phyloP scores from a whole-genome alignment of 306 rosid species.

The peach (Prunus persica) region Prunus_persica_NCBIv2 NC_034012.1:1256501-1257000 shows the following conservation, averaged over 20 bases:
- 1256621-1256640: background rate
- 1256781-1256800: slow-evolving; percentile 89
- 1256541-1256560: background rate
- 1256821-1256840: slow-evolving; percentile 67
- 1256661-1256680: background rate
- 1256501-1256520: slow-evolving; percentile 81
- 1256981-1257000: slow-evolving; percentile 47
- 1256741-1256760: slow-evolving; percentile 8
- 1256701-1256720: background rate
- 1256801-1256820: slow-evolving; percentile 89
- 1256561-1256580: background rate
- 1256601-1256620: background rate
- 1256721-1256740: slow-evolving; percentile 9
- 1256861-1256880: slow-evolving; percentile 15
- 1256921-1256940: background rate
- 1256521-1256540: slow-evolving; percentile 47
- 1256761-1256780: slow-evolving; percentile 75
- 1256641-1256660: background rate
- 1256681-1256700: background rate
- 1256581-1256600: background rate
- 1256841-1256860: slow-evolving; percentile 21
- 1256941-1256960: background rate
- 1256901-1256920: background rate
- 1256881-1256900: slow-evolving; percentile 11
- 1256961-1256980: background rate